Percentiles rank a stretch among this genome's conserved stretches.
These are phyloP conservation scores for Ceratopteris richardii DNA, from an alignment of 75 land plant genomes.

Conservation along the genomic window DNA sequence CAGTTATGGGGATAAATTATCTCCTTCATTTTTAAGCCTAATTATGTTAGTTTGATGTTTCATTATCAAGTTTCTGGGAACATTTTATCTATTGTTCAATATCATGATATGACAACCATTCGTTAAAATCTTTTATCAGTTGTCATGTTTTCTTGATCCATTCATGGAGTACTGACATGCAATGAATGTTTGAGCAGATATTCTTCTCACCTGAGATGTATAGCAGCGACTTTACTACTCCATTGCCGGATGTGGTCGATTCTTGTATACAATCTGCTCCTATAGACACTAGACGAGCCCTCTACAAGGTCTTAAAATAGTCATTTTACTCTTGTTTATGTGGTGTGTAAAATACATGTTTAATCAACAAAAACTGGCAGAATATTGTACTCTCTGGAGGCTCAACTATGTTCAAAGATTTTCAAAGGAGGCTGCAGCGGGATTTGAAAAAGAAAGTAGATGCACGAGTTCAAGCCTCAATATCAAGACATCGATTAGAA, in stretches of 20 bases:
- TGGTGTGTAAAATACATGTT: neutral
- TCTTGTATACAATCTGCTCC: conserved; percentile 94
- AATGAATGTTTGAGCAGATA: conserved; percentile 68
- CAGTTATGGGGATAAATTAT: too few species aligned
- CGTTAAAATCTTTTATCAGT: too few species aligned
- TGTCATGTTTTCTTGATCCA: too few species aligned
- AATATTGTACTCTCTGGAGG: conserved; percentile 98
- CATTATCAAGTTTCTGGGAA: too few species aligned
- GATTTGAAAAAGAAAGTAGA: conserved; percentile 95
- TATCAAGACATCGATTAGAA: conserved; percentile 61
- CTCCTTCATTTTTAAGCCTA: too few species aligned
- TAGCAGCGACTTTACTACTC: conserved; percentile 64
- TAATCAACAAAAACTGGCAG: conserved; percentile 18
- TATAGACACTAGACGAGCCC: conserved; percentile 94
- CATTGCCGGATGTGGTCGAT: conserved; percentile 92
- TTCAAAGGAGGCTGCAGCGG: conserved; percentile 87
- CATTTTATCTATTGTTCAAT: too few species aligned
- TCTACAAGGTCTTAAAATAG: conserved; percentile 78
- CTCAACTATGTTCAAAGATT: conserved; percentile 98
- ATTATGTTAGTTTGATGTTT: too few species aligned
- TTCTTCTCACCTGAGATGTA: conserved; percentile 96
- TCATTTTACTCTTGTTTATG: too few species aligned
- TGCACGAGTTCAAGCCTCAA: conserved; percentile 60
- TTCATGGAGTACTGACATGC: too few species aligned
- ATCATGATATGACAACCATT: too few species aligned